Evolutionary conservation across 2,329 filamentous ascomycete species (phyloP).

Genomic region (Parastagonospora nodorum): DNA sequence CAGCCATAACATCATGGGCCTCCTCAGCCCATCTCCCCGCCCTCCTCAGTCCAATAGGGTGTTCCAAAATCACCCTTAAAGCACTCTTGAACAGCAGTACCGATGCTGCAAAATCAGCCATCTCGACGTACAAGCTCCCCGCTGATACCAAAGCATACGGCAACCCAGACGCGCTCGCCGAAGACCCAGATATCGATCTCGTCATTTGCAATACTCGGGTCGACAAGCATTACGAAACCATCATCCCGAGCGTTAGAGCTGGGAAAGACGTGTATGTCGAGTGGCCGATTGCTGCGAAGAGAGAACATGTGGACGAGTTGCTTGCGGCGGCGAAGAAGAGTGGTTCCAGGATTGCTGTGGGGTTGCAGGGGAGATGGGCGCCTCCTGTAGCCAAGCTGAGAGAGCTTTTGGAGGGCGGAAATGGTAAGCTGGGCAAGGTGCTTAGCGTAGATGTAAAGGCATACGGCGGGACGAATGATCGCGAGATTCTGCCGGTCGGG

Average conservation of each 20-base stretch:
- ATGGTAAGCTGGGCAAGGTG: conserved; percentile 50
- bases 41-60: conserved; percentile 49
- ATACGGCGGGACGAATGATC: conserved; percentile 20
- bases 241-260: conserved; percentile 54
- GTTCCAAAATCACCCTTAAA: conserved; percentile 49
- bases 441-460: conserved; percentile 37
- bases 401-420: conserved; percentile 45
- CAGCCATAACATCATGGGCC: conserved; percentile 61
- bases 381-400: conserved; percentile 50
- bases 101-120: conserved; percentile 48
- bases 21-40: conserved; percentile 63
- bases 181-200: conserved; percentile 31
- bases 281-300: conserved; percentile 52
- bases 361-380: conserved; percentile 52
- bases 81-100: conserved; percentile 55
- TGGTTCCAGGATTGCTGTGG: conserved; percentile 52
- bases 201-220: conserved; percentile 62
- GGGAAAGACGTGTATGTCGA: conserved; percentile 61
- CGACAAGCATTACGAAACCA: conserved; percentile 57
- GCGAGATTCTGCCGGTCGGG: conserved; percentile 16
- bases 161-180: conserved; percentile 50
- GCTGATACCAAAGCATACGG: conserved; percentile 52
- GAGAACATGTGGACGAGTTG: conserved; percentile 49
- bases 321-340: conserved; percentile 45
- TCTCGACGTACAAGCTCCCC: conserved; percentile 47